A percentile compares a stretch with the other conserved stretches of the same genome.
phyloP scores from a whole-genome alignment of 2,329 filamentous ascomycete genomes.

The Epichloe baconii region DNA sequence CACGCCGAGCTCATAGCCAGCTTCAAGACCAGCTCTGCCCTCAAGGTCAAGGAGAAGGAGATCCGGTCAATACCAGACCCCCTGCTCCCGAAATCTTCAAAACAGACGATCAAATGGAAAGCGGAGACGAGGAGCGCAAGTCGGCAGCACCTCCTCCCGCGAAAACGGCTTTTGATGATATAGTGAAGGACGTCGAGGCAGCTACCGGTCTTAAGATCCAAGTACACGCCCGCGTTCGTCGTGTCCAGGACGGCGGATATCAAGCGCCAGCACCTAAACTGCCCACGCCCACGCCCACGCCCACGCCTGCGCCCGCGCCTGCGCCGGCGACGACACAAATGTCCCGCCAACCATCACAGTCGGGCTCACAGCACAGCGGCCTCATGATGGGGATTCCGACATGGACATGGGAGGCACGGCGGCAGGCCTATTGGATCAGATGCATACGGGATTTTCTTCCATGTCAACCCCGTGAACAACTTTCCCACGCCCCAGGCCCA shows the following conservation, averaged over 20 bases:
- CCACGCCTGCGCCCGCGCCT: constrained; percentile 6
- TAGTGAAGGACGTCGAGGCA: constrained; percentile 62
- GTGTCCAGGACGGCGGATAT: constrained; percentile 66
- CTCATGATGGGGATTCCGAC: constrained; percentile 45
- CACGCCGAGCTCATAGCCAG: constrained; percentile 66
- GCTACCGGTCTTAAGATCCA: constrained; percentile 54
- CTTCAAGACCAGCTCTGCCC: constrained; percentile 55
- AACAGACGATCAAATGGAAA: constrained; percentile 43
- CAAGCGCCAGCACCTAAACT: constrained; percentile 44
- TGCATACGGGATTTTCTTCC: constrained; percentile 48
- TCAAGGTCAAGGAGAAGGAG: constrained; percentile 64
- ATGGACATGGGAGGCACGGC: constrained; percentile 53
- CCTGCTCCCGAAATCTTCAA: constrained; percentile 48
- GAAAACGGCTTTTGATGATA: constrained; percentile 51
- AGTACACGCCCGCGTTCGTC: constrained; percentile 49
- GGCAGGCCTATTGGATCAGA: constrained; percentile 54
- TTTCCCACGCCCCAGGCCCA: constrained; percentile 48
- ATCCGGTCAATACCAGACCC: constrained; percentile 54
- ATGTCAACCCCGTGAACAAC: constrained; percentile 48
- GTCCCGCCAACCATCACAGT: constrained; percentile 41
- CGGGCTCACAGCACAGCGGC: constrained; percentile 42
- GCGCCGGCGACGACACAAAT: constrained; percentile 18
- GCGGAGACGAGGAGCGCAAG: constrained; percentile 33
- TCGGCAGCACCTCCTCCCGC: constrained; percentile 18
- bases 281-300: constrained; percentile 14